Base-by-base conservation (phyloP, 2,329 filamentous ascomycete species). In the Talaromyces sp. region DNA sequence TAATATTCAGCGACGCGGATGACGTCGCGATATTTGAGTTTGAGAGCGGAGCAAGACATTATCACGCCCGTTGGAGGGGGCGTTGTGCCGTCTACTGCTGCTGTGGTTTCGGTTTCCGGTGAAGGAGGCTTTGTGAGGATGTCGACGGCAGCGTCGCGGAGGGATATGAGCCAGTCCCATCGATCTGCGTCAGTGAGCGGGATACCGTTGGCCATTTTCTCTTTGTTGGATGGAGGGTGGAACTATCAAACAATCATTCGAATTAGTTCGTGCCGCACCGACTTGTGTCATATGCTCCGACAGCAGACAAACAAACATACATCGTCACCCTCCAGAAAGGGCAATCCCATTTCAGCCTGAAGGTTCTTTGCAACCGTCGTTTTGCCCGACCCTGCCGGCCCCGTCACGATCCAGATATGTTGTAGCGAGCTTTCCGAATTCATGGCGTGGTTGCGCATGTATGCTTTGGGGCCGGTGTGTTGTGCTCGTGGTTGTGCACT, bases 1-100 rank as follows among this genome's bases (percentile, higher is more conserved):
- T 90, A 90, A 80, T 93, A 93, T 16, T 88, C 88, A 8, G 91
- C 91, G 9, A 93, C 88, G 37, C 91, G 87, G 75, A 95, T 92
- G 68, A 94, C 91, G 72, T 99, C 95, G 71, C 95, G 89, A 83
- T 99, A 99, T 81, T 96, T 97, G 77, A 91, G 91, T 84, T 98
- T 98, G 62, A 99, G 85, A 1, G 94, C 95, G 13, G 92, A 97
- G 84, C 95, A 99, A 62, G 95, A 97, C 67, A 99, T 86, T 59
- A 99, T 91, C n/a, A 97, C 95, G 58, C 92, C 90, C 35, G 84
- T 80, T 19, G 85, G 83, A 43, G 88, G 87, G 3, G 27, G 50
- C 74, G 67, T 58, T 2, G 56, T 27, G 37, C 77, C 78, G 63
- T 82, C 43, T 22, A 16, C n/a, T 27, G 56, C 45, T 37, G 63